Percentiles rank a stretch among this genome's conserved stretches.
Conservation (phyloP, 768 basidiomycete species). For the Lactarius pseudohatsudake region DNA sequence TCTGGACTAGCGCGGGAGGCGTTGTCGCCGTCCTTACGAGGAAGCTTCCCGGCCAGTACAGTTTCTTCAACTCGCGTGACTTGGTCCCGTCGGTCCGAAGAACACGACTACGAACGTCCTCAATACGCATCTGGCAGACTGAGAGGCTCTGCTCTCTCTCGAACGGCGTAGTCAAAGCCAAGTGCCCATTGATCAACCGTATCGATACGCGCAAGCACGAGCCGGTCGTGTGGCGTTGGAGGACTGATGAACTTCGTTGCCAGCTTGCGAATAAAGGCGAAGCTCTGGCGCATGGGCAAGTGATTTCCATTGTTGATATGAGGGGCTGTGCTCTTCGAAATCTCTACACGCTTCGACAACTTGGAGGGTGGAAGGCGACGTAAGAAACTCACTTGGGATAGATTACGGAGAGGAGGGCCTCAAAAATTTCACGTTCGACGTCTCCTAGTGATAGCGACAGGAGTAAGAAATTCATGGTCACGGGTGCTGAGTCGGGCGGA, state of each 20-base stretch:
- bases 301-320: constrained; percentile 31
- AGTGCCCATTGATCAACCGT: constrained; percentile 11
- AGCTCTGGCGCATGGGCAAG: constrained; percentile 34
- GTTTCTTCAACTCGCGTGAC: background rate
- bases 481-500: constrained; percentile 4
- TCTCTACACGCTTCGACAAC: background rate
- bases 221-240: constrained; percentile 8
- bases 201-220: constrained; percentile 13
- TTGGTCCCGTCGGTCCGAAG: background rate
- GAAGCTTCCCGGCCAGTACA: background rate
- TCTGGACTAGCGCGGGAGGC: background rate
- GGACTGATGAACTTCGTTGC: background rate
- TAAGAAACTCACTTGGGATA: constrained; percentile 18
- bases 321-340: constrained; percentile 8
- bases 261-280: constrained; percentile 31
- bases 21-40: background rate
- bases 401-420: constrained; percentile 20
- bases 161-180: constrained; percentile 4
- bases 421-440: constrained; percentile 16
- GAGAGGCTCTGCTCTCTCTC: constrained; percentile 8
- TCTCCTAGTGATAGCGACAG: constrained; percentile 5
- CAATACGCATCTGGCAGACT: constrained; percentile 4
- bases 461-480: constrained; percentile 7
- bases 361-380: background rate
- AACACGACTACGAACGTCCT: constrained; percentile 3